Evolutionary conservation across 129 eudicot species (phyloP).

Genomic region (Heracleum sosnowskyi): DNA sequence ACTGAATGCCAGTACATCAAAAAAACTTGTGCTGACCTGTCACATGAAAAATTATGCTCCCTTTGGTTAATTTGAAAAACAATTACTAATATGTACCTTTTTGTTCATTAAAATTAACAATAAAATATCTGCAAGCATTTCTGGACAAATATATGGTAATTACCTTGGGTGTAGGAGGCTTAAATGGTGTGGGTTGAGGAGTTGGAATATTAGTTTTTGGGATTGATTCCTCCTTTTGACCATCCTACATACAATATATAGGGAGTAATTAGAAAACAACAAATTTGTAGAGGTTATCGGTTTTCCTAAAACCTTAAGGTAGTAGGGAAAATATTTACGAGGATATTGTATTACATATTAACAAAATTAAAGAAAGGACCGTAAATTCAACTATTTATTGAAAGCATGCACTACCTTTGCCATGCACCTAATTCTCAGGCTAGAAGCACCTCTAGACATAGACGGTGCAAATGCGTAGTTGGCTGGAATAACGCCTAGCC

Average conservation of each 20-base stretch:
- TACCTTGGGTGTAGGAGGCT: conserved; percentile 31
- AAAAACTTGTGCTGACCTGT: conserved; percentile 40
- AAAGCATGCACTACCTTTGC: conserved; percentile 19
- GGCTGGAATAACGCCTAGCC: conserved; percentile 6
- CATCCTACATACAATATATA: conserved; percentile 24
- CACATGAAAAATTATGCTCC: not conserved
- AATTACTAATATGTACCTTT: not conserved
- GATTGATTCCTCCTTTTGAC: conserved; percentile 9
- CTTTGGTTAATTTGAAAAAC: not conserved
- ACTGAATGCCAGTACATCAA: conserved; percentile 63
- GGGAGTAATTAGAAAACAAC: conserved; percentile 1
- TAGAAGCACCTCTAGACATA: conserved; percentile 12
- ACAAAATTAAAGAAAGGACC: not conserved
- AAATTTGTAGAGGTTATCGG: no score
- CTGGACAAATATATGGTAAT: not conserved
- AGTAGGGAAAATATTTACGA: no score
- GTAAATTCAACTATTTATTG: not conserved
- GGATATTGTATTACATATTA: no score
- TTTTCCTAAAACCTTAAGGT: no score
- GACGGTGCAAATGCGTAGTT: not conserved
- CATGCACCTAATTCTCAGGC: conserved; percentile 28
- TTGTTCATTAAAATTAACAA: no score
- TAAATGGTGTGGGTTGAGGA: no score
- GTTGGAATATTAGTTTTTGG: not conserved
- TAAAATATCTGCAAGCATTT: no score